Conservation (phyloP, 2,329 filamentous ascomycete genomes). For the Calonectria multiphialidica region DNA sequence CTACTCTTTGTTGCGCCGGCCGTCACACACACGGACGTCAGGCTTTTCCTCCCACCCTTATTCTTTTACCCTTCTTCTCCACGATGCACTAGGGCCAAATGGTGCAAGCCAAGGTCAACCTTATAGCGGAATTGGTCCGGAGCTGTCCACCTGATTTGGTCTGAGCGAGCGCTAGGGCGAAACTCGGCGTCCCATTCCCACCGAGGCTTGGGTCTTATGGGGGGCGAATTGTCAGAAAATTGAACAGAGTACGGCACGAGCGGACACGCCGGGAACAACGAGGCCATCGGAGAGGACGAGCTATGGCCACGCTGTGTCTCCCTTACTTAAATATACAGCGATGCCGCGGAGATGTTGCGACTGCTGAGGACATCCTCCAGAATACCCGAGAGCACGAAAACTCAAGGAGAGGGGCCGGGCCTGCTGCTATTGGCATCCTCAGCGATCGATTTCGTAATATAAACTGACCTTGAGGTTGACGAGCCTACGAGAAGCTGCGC, state of each 20-base stretch:
- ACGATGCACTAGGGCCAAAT: background rate
- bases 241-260: background rate
- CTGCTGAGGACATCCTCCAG: background rate
- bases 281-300: background rate
- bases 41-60: background rate
- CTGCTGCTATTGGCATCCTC: constrained; percentile 37
- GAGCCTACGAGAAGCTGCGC: constrained; percentile 13
- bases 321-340: background rate
- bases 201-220: background rate
- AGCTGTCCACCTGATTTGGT: constrained; percentile 11
- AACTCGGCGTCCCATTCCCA: background rate
- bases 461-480: constrained; percentile 30
- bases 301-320: background rate
- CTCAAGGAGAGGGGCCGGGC: background rate
- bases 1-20: background rate
- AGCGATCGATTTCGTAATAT: constrained; percentile 42
- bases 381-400: constrained; percentile 1
- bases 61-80: background rate
- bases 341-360: constrained; percentile 23
- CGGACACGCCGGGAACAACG: background rate
- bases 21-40: constrained; percentile 3
- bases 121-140: constrained; percentile 4
- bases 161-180: constrained; percentile 11
- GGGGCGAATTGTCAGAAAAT: background rate
- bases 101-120: background rate